Evolutionary conservation across 371 early-diverging fungal species (phyloP), one percentile per base, ranked within the genome.

Genomic region (Apophysomyces sp.): DNA sequence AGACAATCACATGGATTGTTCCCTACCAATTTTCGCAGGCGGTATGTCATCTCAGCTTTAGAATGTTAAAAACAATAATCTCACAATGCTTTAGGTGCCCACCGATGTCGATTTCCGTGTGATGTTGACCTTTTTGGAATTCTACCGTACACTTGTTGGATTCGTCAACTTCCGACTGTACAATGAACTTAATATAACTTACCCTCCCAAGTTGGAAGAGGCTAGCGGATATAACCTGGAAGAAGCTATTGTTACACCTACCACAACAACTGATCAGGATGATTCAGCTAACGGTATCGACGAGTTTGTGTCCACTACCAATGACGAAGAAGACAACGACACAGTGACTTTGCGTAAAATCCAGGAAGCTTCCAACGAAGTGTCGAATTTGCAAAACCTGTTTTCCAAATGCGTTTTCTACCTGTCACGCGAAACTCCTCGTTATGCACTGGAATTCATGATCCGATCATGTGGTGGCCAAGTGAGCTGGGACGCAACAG

Each of bases 111-210:
- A 98, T 79, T 94, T 97, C 81, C 86, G 92, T 68, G 94, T 98
- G 52, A 97, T 98, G 98, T 65, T 86, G 67, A 97, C 96, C 21
- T 98, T 98, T 84, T 81, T 97, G 68, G 96, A 98, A 71, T 91
- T 98, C 63, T 94, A 98, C 78, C 88, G 86, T 67, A 92, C 95
- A 2, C 76, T 98, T 44, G 77, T 96, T 58, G 92, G 95, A n/a
- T 98, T 98, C 74, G 93, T 97, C 76, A 96, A 95, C 83, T 97
- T 80, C 81, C 93, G 90, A 62, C 85, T 98, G 57, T 98, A 89
- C 80, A 84, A 85, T 37, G 93, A 94, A 39, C 64, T 87, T 60
- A 93, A 95, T 80, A 78, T 95, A 52, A 80, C 86, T 18, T 97
- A 97, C 69, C 98, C 99, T 36, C 97, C 97, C 49, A 84, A 82